These are phyloP conservation scores for Cornus suecica DNA, from an alignment of 148 eudicot genomes.

Conservation along the genomic window DNA sequence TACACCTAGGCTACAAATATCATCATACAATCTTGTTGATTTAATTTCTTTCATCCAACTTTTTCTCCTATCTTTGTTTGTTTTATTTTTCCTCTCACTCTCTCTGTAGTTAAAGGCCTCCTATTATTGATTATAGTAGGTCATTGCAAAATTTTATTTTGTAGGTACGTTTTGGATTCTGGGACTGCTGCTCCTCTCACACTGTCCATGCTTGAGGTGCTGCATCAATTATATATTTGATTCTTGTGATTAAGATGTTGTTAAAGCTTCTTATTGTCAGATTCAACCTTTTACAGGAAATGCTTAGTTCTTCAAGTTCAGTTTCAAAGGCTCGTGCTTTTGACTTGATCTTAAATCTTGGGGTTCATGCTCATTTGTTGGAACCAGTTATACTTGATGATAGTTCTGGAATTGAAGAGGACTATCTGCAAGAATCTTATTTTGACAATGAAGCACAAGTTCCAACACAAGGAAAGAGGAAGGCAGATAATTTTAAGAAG, in stretches of 20 bases:
- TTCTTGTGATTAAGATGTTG: slow-evolving; percentile 26
- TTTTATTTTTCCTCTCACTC: neutral
- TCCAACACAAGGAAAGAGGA: slow-evolving; percentile 42
- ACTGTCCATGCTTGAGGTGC: slow-evolving; percentile 90
- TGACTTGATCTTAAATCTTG: slow-evolving; percentile 93
- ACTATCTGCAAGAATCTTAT: slow-evolving; percentile 58
- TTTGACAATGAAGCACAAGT: slow-evolving; percentile 49
- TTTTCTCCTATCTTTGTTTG: no score
- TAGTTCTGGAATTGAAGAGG: slow-evolving; percentile 70
- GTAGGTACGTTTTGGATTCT: slow-evolving; percentile 88
- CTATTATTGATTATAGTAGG: neutral
- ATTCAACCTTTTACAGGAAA: slow-evolving; percentile 34
- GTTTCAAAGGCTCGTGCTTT: slow-evolving; percentile 81
- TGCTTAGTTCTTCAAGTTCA: slow-evolving; percentile 60
- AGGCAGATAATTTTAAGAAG: slow-evolving; percentile 41
- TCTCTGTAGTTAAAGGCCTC: neutral
- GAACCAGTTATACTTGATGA: slow-evolving; percentile 81
- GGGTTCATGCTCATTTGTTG: slow-evolving; percentile 93
- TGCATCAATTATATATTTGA: slow-evolving; percentile 9
- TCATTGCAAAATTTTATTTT: slow-evolving; percentile 16
- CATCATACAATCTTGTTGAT: neutral
- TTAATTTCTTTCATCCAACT: no score
- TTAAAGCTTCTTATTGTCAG: slow-evolving; percentile 15
- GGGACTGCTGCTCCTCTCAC: slow-evolving; percentile 89
- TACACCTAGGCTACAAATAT: no score